These are phyloP conservation scores for Stagonosporopsis chrysanthemi DNA, from an alignment of 2,329 filamentous ascomycete genomes.

Conservation along the genomic window DNA sequence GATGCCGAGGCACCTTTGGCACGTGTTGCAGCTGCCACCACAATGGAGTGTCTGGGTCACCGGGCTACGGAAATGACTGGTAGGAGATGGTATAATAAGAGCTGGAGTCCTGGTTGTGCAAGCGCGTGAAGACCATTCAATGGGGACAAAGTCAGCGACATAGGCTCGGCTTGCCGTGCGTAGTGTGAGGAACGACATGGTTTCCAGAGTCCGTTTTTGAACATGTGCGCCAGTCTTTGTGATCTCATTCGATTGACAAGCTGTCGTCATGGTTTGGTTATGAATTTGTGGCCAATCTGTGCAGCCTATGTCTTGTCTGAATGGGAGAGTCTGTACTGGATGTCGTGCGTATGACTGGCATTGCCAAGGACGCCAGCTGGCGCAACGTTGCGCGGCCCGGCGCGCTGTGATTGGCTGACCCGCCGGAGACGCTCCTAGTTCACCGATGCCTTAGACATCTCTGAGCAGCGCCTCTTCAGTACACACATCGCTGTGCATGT, in stretches of 20 bases:
- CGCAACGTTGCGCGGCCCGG: neutral
- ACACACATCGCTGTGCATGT: no score
- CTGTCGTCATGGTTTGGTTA: no score
- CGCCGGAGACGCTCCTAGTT: neutral
- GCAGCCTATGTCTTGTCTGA: no score
- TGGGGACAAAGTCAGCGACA: neutral
- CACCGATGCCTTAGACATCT: neutral
- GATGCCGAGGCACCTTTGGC: neutral
- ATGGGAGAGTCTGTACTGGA: no score
- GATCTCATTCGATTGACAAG: no score
- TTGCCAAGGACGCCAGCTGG: neutral
- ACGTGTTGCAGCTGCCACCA: neutral
- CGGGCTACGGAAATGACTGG: neutral
- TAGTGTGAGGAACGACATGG: neutral
- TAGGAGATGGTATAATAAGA: neutral
- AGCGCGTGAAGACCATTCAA: neutral
- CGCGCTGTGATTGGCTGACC: neutral
- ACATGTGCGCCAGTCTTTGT: no score
- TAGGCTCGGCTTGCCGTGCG: neutral
- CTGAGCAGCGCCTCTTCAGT: neutral
- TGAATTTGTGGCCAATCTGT: no score
- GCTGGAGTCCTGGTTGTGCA: neutral
- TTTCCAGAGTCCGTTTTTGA: neutral
- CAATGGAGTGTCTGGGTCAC: neutral
- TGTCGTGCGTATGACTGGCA: no score